These are phyloP conservation scores for Pyricularia pennisetigena DNA, from an alignment of 2,329 filamentous ascomycete genomes.

Conservation along the genomic window DNA sequence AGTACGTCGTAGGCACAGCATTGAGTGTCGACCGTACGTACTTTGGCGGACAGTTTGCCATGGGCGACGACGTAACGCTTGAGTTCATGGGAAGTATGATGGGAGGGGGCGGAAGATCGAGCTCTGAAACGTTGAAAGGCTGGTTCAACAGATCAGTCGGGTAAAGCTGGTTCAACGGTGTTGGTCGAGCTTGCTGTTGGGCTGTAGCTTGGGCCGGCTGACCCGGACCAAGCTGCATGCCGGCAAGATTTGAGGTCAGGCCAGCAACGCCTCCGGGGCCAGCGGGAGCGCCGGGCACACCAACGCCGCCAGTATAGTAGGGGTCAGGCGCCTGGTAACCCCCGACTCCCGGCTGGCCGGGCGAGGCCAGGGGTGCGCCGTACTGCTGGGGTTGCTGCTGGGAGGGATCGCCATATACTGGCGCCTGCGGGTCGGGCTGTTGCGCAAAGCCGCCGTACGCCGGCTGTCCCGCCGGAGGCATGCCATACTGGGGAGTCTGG, in stretches of 20 bases:
- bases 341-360: conserved; percentile 32
- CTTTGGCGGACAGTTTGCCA: conserved; percentile 85
- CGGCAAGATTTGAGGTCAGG: conserved; percentile 76
- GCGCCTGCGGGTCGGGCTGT: conserved; percentile 34
- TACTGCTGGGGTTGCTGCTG: conserved; percentile 25
- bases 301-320: conserved; percentile 47
- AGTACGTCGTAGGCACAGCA: conserved; percentile 84
- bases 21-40: conserved; percentile 95
- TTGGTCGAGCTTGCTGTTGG: conserved; percentile 31
- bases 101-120: conserved; percentile 83
- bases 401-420: conserved; percentile 27
- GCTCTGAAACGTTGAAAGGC: conserved; percentile 86
- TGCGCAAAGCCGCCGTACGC: conserved; percentile 42
- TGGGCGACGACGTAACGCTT: conserved; percentile 81
- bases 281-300: conserved; percentile 22
- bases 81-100: conserved; percentile 83
- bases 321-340: conserved; percentile 61
- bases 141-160: conserved; percentile 86
- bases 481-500: conserved; percentile 33
- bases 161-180: conserved; percentile 75
- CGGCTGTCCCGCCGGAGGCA: conserved; percentile 28
- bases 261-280: conserved; percentile 48
- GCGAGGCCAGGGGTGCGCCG: conserved; percentile 17
- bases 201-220: conserved; percentile 27
- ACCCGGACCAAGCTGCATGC: conserved; percentile 68